A percentile compares a stretch with the other conserved stretches of the same genome.
Conservation (phyloP, 2,329 filamentous ascomycete genomes). For the Sporothrix variecibatus region DNA sequence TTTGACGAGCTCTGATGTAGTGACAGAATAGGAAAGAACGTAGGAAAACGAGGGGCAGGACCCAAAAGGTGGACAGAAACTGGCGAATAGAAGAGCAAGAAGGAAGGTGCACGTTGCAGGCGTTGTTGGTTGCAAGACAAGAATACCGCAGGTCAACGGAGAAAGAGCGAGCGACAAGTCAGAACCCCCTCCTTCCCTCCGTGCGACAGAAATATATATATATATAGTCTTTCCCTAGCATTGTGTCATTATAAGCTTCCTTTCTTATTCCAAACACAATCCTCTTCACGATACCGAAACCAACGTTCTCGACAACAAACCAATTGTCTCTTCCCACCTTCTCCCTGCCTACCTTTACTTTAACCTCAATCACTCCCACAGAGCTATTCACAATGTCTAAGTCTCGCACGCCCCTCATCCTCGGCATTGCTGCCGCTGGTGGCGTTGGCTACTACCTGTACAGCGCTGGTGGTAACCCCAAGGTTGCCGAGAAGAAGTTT, state of each 20-base stretch:
- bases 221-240: conserved; percentile 10
- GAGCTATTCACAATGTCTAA: conserved; percentile 45
- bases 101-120: conserved; percentile 21
- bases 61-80: background rate
- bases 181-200: conserved; percentile 11
- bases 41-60: conserved; percentile 17
- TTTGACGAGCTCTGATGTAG: background rate
- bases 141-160: background rate
- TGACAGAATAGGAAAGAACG: conserved; percentile 17
- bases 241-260: conserved; percentile 15
- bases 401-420: conserved; percentile 50
- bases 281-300: background rate
- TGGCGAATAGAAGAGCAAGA: conserved; percentile 20
- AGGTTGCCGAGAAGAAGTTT: conserved; percentile 80
- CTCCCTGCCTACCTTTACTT: background rate
- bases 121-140: background rate
- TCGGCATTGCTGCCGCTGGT: conserved; percentile 65
- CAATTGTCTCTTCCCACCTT: background rate
- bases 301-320: background rate
- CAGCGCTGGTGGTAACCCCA: conserved; percentile 76
- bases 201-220: conserved; percentile 10
- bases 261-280: background rate
- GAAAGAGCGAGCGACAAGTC: conserved; percentile 20
- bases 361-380: conserved; percentile 7
- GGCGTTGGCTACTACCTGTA: conserved; percentile 90